Conservation (phyloP, 495 filamentous ascomycete species). For the Neurospora africana region DNA sequence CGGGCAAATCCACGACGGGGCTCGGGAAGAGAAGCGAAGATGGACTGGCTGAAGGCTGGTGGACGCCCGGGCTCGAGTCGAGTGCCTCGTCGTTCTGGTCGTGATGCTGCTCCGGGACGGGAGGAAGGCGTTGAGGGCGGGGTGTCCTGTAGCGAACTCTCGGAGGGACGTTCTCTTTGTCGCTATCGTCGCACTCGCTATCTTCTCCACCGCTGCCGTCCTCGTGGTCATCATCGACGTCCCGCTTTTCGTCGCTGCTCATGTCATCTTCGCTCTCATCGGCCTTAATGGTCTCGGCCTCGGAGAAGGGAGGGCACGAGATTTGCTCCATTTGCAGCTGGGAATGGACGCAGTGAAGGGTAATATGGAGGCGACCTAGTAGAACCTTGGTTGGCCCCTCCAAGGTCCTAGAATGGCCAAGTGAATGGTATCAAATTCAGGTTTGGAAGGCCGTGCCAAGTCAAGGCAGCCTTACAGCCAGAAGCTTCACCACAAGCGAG, state of each 20-base stretch:
- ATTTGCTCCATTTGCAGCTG: not conserved
- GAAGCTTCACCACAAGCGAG: accelerated
- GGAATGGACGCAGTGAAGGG: not conserved
- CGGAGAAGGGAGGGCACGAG: not conserved
- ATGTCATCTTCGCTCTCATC: not conserved
- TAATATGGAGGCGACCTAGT: not conserved
- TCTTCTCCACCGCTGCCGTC: not conserved
- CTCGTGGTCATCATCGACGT: not conserved
- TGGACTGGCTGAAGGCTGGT: not conserved
- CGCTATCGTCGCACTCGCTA: not conserved
- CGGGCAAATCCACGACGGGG: not conserved
- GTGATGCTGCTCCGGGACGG: not conserved
- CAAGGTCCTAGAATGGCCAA: no score
- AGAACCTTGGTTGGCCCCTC: not conserved
- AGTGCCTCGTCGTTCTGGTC: no score
- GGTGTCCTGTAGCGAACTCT: not conserved
- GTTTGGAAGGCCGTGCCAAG: not conserved
- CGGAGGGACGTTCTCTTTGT: not conserved
- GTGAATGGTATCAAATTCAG: no score
- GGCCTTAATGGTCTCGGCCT: not conserved
- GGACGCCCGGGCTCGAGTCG: no score
- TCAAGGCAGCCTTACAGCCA: not conserved
- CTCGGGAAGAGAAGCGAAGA: not conserved
- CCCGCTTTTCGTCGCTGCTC: not conserved
- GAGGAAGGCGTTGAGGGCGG: not conserved